Evolutionary conservation across 306 rosid species (phyloP).

Genomic region (Senna tora): DNA sequence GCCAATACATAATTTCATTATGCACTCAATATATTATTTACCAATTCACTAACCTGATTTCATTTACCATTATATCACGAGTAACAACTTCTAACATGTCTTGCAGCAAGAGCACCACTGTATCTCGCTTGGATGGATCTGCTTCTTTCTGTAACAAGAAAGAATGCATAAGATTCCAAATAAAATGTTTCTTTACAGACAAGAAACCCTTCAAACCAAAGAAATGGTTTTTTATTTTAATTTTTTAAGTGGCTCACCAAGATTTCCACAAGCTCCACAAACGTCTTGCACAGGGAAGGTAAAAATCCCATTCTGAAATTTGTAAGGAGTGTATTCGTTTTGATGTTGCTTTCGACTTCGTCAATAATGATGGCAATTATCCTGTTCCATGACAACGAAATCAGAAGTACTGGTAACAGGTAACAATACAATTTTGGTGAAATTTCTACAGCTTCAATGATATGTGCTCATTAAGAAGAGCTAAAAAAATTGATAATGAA

Average conservation of each 20-base stretch:
- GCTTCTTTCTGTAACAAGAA: constrained; percentile 68
- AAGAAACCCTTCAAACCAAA: constrained; percentile 32
- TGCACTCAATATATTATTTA: not conserved
- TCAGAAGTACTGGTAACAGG: constrained; percentile 38
- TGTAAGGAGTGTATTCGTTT: constrained; percentile 78
- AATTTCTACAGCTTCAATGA: constrained; percentile 33
- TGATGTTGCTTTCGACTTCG: constrained; percentile 85
- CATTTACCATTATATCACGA: constrained; percentile 94
- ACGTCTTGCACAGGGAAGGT: constrained; percentile 81
- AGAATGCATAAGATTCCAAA: constrained; percentile 38
- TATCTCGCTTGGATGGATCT: constrained; percentile 61
- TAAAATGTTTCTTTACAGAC: constrained; percentile 30
- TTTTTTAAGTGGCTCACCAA: constrained; percentile 64
- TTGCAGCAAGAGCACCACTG: constrained; percentile 83
- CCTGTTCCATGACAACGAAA: constrained; percentile 59
- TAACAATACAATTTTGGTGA: constrained; percentile 28
- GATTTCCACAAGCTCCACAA: constrained; percentile 87
- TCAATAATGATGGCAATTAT: constrained; percentile 73
- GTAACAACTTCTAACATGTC: constrained; percentile 97
- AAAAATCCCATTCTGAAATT: constrained; percentile 86
- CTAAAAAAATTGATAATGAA: constrained; percentile 7
- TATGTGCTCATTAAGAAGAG: constrained; percentile 18
- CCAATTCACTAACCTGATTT: constrained; percentile 67
- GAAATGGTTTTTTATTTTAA: constrained; percentile 12
- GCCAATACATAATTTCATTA: not conserved